Evolutionary conservation across 768 basidiomycete species (phyloP), one percentile per base, ranked within the genome.

Genomic region (Serendipita sp.): DNA sequence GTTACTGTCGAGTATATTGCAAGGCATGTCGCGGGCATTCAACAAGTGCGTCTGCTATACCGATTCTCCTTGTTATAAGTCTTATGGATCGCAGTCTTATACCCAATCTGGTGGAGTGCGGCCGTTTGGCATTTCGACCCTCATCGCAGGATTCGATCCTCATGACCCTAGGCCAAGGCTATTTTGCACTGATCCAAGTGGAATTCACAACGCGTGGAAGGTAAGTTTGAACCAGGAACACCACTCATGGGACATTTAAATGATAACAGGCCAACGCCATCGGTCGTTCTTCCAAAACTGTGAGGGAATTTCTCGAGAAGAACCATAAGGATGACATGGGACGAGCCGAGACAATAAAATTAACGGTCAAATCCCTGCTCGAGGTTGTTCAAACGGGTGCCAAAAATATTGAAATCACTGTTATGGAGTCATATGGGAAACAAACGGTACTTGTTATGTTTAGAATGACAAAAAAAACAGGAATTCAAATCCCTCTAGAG

Each of bases 351-450:
- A 85, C 87, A 62, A 88, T 99, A 74, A 96, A 96, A 74, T 76
- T 99, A 55, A 92, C 96, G 0, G 83, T 99, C 67, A 98, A 97
- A 78, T 88, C 87, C 72, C 77, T 99, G 69, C 78, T 99, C 27
- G 96, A 99, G 74, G 94, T 99, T 43, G 96, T 99, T 5, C 96
- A 98, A 76, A 97, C 96, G 1, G 96, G 96, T n/a, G 96, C 96
- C 3, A 98, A 98, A 79, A 99, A 99, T 74, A 98, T 99, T 67
- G 96, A 99, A 74, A 91, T 99, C 69, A 93, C 88, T 66, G 90
- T 97, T 50, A 94, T 98, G 91, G 93, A 96, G 71, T 82, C 86
- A 66, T 97, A 91, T 72, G 90, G 91, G 66, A 88, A 93, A 76
- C 83, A 95, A 63, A 90, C 91, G 50, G 94, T 96, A 67, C 67